phyloP scores from a whole-genome alignment of 2,329 filamentous ascomycete genomes.

The Exophiala lecanii-corni region DNA sequence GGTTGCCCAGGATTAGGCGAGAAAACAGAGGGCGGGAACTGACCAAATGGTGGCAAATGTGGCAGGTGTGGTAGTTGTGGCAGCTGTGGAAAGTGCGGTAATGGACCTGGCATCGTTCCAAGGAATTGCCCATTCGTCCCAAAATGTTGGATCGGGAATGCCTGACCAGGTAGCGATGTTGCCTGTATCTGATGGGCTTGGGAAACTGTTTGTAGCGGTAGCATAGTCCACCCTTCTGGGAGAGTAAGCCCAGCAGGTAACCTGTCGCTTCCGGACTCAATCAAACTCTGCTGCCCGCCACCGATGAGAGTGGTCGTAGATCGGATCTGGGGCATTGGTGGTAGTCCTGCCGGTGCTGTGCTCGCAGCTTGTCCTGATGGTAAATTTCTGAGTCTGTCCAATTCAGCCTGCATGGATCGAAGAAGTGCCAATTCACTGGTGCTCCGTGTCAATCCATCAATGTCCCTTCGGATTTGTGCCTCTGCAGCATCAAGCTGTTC shows the following conservation, averaged over 20 bases:
- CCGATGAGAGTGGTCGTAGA: constrained; percentile 29
- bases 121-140: neutral
- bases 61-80: constrained; percentile 1
- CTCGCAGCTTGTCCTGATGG: constrained; percentile 31
- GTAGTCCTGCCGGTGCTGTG: constrained; percentile 3
- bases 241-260: constrained; percentile 49
- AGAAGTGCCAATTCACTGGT: constrained; percentile 66
- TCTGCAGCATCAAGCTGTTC: constrained; percentile 63
- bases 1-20: neutral
- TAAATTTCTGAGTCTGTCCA: constrained; percentile 58
- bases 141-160: neutral
- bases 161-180: neutral
- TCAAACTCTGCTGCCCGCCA: constrained; percentile 29
- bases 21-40: neutral
- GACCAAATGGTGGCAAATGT: neutral
- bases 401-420: constrained; percentile 62
- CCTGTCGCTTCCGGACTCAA: constrained; percentile 41
- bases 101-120: constrained; percentile 1
- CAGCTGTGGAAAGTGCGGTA: constrained; percentile 1
- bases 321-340: constrained; percentile 27
- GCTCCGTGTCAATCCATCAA: constrained; percentile 57
- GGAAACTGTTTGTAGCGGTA: constrained; percentile 38
- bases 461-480: constrained; percentile 63
- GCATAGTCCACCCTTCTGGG: constrained; percentile 50
- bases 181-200: neutral